Evolutionary conservation across 495 filamentous ascomycete genomes (phyloP).

Genomic region (Aspergillus funiculosus): DNA sequence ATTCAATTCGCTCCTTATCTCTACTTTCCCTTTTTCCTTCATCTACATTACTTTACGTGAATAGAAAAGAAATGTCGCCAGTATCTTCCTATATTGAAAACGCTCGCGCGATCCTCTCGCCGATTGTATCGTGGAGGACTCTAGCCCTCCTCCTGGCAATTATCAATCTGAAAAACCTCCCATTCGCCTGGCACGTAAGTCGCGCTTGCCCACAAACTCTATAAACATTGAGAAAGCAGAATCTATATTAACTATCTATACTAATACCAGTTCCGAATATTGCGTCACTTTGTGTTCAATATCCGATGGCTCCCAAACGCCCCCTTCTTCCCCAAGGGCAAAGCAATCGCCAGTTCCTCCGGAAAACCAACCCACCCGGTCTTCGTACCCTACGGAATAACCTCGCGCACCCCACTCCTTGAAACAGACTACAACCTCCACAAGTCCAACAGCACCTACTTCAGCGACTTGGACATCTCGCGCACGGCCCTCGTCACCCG

Average conservation of each 20-base stretch:
- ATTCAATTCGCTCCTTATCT: background rate
- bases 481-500: conserved; percentile 57
- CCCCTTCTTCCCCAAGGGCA: conserved; percentile 34
- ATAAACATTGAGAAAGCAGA: background rate
- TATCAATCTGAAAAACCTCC: conserved; percentile 56
- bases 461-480: conserved; percentile 65
- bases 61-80: background rate
- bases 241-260: conserved; percentile 15
- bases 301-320: conserved; percentile 40
- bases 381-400: conserved; percentile 50
- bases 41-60: conserved; percentile 29
- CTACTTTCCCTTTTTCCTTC: background rate
- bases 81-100: background rate
- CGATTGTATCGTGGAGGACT: conserved; percentile 46
- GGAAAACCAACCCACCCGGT: conserved; percentile 42
- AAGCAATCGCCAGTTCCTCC: conserved; percentile 24
- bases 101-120: conserved; percentile 21
- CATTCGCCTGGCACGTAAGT: conserved; percentile 60
- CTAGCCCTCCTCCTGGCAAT: conserved; percentile 51
- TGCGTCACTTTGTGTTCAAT: conserved; percentile 47
- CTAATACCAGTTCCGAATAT: conserved; percentile 20
- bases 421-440: conserved; percentile 67
- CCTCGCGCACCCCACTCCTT: conserved; percentile 46
- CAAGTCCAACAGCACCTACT: conserved; percentile 72
- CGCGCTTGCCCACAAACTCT: background rate